Percentiles rank a stretch among this genome's conserved stretches.
These are phyloP conservation scores for Bothriochloa decipiens DNA, from an alignment of 176 grass and related monocot species.

Conservation along the genomic window DNA sequence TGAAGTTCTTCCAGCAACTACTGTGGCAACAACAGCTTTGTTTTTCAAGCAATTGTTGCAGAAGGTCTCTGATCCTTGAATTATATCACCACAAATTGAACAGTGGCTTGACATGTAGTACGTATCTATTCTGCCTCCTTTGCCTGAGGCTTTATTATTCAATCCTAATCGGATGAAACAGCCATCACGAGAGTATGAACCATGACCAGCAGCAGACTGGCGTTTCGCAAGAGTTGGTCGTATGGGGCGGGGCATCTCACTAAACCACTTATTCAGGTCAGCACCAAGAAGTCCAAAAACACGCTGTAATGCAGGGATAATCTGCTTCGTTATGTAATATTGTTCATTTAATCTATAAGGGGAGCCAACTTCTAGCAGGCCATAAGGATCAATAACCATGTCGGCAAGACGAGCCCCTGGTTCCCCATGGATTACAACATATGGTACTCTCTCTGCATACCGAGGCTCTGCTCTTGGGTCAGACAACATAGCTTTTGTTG, in stretches of 20 bases:
- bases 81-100: conserved; percentile 65
- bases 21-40: conserved; percentile 57
- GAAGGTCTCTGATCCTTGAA: conserved; percentile 61
- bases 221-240: conserved; percentile 46
- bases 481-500: conserved; percentile 69
- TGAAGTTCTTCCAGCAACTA: conserved; percentile 67
- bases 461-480: conserved; percentile 85
- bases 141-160: conserved; percentile 51
- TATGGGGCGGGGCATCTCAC: conserved; percentile 66
- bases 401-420: conserved; percentile 86
- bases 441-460: conserved; percentile 81
- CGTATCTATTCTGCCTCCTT: conserved; percentile 81
- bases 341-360: conserved; percentile 77
- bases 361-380: conserved; percentile 67
- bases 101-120: conserved; percentile 91
- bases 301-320: conserved; percentile 88
- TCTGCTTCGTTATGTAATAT: conserved; percentile 96
- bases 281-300: conserved; percentile 81
- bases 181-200: conserved; percentile 39
- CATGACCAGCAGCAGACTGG: conserved; percentile 34
- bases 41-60: conserved; percentile 73
- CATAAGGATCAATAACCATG: conserved; percentile 89
- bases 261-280: conserved; percentile 81
- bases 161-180: conserved; percentile 41
- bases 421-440: conserved; percentile 92